Percentiles rank a stretch among this genome's conserved stretches.
Conservation (phyloP, 768 basidiomycete genomes). For the Psilocybe tampanensis region DNA sequence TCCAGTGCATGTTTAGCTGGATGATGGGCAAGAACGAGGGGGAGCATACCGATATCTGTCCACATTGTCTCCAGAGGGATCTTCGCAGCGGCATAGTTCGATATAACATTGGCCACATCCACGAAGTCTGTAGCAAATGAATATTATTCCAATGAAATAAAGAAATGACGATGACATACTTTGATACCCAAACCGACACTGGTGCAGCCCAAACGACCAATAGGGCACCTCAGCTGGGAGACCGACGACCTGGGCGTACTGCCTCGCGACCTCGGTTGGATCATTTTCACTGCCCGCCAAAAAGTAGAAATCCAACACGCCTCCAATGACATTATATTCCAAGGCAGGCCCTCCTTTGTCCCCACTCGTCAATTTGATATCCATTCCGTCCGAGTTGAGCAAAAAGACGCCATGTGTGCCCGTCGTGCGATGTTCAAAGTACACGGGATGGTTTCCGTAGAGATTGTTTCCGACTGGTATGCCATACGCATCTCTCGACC, state of each 20-base stretch:
- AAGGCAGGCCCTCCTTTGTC: constrained; percentile 40
- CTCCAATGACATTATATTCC: constrained; percentile 81
- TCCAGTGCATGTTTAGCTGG: neutral
- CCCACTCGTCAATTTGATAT: constrained; percentile 62
- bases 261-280: constrained; percentile 59
- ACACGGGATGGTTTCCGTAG: constrained; percentile 76
- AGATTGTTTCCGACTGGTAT: constrained; percentile 61
- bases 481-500: constrained; percentile 68
- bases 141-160: neutral
- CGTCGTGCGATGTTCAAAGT: constrained; percentile 67
- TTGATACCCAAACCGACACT: constrained; percentile 71
- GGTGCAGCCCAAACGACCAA: constrained; percentile 75
- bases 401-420: constrained; percentile 74
- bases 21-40: neutral
- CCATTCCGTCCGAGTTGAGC: constrained; percentile 76
- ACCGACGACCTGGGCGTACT: constrained; percentile 72
- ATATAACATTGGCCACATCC: constrained; percentile 62
- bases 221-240: constrained; percentile 72
- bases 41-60: constrained; percentile 66
- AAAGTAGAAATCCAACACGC: constrained; percentile 80
- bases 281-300: constrained; percentile 64
- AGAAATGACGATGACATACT: constrained; percentile 35
- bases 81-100: constrained; percentile 57
- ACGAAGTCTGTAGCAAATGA: constrained; percentile 48
- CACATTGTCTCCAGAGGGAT: constrained; percentile 82